Conservation (phyloP, 2,329 filamentous ascomycete genomes). For the Pochonia chlamydosporia region DNA sequence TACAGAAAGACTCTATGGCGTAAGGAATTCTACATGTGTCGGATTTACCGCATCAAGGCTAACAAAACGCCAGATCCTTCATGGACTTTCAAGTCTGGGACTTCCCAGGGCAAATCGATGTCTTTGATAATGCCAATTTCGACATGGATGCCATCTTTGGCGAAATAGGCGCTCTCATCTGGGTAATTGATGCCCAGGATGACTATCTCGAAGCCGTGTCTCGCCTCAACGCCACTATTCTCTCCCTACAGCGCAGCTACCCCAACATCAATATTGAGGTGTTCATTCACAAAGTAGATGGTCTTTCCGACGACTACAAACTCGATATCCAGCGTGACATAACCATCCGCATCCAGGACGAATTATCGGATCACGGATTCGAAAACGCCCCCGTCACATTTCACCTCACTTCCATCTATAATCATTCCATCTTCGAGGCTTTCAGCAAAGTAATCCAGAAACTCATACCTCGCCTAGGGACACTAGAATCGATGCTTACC, state of each 20-base stretch:
- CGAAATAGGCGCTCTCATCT: conserved; percentile 89
- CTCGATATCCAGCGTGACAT: conserved; percentile 95
- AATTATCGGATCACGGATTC: conserved; percentile 86
- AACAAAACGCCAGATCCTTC: conserved; percentile 63
- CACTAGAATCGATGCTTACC: conserved; percentile 88
- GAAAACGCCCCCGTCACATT: conserved; percentile 93
- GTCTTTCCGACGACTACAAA: conserved; percentile 94
- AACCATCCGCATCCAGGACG: conserved; percentile 91
- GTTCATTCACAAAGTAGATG: conserved; percentile 98
- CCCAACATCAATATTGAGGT: conserved; percentile 96
- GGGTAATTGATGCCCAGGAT: conserved; percentile 98
- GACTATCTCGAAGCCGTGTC: conserved; percentile 91
- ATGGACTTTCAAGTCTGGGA: conserved; percentile 99
- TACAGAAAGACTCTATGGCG: conserved; percentile 95
- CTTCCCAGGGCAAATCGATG: conserved; percentile 87
- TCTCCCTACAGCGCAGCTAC: conserved; percentile 82
- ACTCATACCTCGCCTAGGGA: conserved; percentile 86
- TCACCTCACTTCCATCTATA: conserved; percentile 96
- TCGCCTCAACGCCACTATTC: conserved; percentile 80
- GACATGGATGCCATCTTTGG: conserved; percentile 93
- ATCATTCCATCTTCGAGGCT: conserved; percentile 96
- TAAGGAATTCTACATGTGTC: conserved; percentile 41
- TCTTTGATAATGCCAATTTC: conserved; percentile 80
- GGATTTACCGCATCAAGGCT: conserved; percentile 15
- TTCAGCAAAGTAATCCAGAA: conserved; percentile 99